A percentile compares a stretch with the other conserved stretches of the same genome.
Evolutionary conservation across 2,329 filamentous ascomycete species (phyloP).

Genomic region (Sarocladium oryzae): DNA sequence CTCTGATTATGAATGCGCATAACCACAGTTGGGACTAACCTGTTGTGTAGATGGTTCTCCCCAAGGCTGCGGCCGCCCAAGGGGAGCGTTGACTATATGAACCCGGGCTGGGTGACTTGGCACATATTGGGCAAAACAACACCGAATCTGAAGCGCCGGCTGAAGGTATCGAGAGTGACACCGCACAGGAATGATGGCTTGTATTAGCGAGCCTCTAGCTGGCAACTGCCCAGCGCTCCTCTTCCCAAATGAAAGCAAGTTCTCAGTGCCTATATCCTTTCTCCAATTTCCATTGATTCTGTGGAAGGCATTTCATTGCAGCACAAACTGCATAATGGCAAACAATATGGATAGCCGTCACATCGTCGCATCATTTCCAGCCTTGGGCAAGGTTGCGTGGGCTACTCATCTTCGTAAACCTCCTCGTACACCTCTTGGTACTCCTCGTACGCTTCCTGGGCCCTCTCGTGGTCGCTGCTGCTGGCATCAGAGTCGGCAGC

Average conservation of each 20-base stretch:
- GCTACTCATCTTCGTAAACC: slow-evolving; percentile 25
- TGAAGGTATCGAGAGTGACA: neutral
- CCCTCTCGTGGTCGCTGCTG: slow-evolving; percentile 45
- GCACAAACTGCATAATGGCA: too few species aligned
- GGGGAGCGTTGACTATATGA: slow-evolving; percentile 4
- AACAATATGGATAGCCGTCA: neutral
- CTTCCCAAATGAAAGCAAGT: neutral
- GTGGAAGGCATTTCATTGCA: too few species aligned
- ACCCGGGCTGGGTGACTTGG: neutral
- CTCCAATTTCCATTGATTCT: neutral
- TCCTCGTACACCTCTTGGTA: slow-evolving; percentile 45
- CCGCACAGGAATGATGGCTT: neutral
- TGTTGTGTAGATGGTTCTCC: neutral
- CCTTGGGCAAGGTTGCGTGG: neutral
- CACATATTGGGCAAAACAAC: neutral
- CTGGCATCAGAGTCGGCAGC: slow-evolving; percentile 37
- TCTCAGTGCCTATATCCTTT: neutral
- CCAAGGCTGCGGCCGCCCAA: neutral
- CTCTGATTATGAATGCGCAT: too few species aligned
- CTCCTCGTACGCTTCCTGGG: slow-evolving; percentile 45
- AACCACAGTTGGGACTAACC: neutral
- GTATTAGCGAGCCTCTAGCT: slow-evolving; percentile 3
- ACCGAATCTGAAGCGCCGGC: neutral
- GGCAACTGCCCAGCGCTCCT: neutral
- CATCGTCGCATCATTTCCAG: neutral